Base-by-base conservation (phyloP, 257 asterid species). In the Solanum paucissectum region DNA sequence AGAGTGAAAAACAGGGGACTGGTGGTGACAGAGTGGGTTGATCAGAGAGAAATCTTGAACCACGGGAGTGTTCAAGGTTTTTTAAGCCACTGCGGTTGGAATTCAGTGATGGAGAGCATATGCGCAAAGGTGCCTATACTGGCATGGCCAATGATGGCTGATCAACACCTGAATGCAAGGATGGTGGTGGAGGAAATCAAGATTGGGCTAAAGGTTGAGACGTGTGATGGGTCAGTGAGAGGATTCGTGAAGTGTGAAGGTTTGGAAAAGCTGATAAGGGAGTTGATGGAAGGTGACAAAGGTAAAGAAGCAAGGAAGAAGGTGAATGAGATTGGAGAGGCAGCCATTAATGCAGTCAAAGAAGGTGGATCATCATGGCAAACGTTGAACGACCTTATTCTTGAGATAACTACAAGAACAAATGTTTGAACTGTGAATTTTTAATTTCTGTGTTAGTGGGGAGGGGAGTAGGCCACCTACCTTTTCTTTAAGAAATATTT, bases 111-210 rank as follows among this genome's bases (percentile, higher is more conserved):
- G 76, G 98, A 95, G 75, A 94, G 94, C 25, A 90, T 93, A 14
- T 92, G 98, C 27, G 93, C 96, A 1, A 37, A 37, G 55, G 32
- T 75, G 6, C 55, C 55, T 1, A 37, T 75, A 23, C 55, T 75
- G 33, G 33, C 97, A 0, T 95, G 97, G 97, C 98, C 96, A 1
- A 90, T 94, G 95, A 89, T 93, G 93, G 95, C 98, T 62, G 98
- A 95, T 86, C 98, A 95, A 68, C 90, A 40, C 3, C 40, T 94
- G 40, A 94, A 94, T 37, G 97, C 94, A 1, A 91, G 87, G 87
- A 89, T 93, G 83, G 83, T 74, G 5, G 83, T 75, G 83, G 55
- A 75, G 33, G 83, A 37, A 75, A 21, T 75, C 33, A 75, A 37
- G 33, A 37, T 75, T 37, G 55, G 83, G 20, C 20, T 37, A 21